Base-by-base conservation (phyloP, 192 early-diverging fungal genomes). In the Pilobolus umbonatus region DNA sequence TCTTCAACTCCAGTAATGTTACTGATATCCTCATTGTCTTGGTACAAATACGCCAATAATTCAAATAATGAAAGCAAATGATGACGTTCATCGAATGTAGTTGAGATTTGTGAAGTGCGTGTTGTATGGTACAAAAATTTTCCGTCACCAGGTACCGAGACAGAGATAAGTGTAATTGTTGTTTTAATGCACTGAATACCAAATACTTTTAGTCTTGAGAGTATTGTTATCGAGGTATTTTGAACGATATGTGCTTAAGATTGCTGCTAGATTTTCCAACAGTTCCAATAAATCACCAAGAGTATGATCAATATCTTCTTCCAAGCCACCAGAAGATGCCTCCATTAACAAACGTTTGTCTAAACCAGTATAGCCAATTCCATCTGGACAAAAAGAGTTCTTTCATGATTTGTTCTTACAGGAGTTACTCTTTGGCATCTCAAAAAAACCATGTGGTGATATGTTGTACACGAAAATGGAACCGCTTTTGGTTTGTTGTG, bases 271-370 rank as follows among this genome's bases (percentile, higher is more conserved):
- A 36, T 53, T 53, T 24, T 53, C 17, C 0, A 53, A 24, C 32
- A 53, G 32, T 24, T 53, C 36, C 17, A 53, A 24, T 0, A 34
- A 53, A 53, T 53, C 51, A 38, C 32, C 51, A 53, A 53, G 51
- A 36, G 51, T 53, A 19, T 53, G 51, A 38, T 36, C 51, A 53
- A 53, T 24, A 53, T 53, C 51, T 19, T 53, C 51, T 36, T 38
- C 32, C 35, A 53, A 38, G 5, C 51, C 35, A 36, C 32, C 32
- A 32, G 50, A 53, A 3, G 50, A 53, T n/a, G 21, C n/a, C 21
- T 53, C 50, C 31, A 53, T 53, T 10, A 53, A 24, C 51, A 53
- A 35, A 53, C 32, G 30, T 53, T 53, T 34, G 1, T 53, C 51
- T 53, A 36, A 34, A 19, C 32, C 51, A 35, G 46, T 53, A 53